Evolutionary conservation across 2,329 filamentous ascomycete species (phyloP).

Genomic region (Beauveria bassiana): DNA sequence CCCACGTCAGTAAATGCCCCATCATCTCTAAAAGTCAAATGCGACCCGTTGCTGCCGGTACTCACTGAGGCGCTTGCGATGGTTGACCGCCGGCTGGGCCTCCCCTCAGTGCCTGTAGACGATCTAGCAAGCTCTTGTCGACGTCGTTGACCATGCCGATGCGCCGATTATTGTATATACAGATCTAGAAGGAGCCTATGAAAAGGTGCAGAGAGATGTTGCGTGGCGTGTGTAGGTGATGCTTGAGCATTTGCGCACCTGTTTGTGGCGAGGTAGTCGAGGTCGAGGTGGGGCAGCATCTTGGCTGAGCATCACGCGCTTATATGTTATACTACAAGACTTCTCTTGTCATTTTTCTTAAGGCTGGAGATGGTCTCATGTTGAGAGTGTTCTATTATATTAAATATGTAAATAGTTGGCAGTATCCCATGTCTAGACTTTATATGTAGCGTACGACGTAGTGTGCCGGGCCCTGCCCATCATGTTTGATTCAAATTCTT

Average conservation of each 20-base stretch:
- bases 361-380: no score
- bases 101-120: constrained; percentile 44
- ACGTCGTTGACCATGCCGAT: constrained; percentile 25
- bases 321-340: not conserved
- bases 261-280: not conserved
- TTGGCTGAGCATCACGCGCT: not conserved
- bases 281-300: constrained; percentile 1
- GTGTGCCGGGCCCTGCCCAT: not conserved
- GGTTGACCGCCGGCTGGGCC: constrained; percentile 29
- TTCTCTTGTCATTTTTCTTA: no score
- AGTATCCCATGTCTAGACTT: not conserved
- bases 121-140: constrained; percentile 43
- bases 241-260: not conserved
- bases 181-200: not conserved
- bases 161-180: not conserved
- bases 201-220: not conserved
- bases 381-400: not conserved
- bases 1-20: not conserved
- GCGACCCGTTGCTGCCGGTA: not conserved
- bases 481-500: not conserved
- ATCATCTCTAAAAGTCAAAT: not conserved
- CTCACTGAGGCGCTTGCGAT: constrained; percentile 29
- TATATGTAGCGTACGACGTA: not conserved
- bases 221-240: not conserved
- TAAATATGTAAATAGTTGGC: not conserved